Percentiles rank a stretch among this genome's conserved stretches.
Evolutionary conservation across 345 rosid genomes (phyloP).

Genomic region (Sisymbrium altissimum): DNA sequence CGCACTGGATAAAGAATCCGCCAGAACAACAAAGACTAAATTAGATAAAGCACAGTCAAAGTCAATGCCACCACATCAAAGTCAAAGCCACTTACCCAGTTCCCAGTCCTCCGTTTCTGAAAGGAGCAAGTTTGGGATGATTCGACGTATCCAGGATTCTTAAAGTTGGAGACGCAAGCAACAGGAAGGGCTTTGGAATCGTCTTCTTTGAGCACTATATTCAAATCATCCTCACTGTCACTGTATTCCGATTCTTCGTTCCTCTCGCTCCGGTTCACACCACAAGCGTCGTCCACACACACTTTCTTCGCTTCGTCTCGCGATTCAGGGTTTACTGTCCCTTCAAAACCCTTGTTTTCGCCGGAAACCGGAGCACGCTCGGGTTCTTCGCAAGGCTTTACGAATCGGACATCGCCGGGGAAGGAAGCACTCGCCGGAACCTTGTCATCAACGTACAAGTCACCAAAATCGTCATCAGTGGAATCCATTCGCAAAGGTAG

Average conservation of each 20-base stretch:
- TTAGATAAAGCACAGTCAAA: neutral
- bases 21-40: neutral
- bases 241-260: slow-evolving; percentile 33
- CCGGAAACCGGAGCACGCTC: neutral
- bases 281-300: neutral
- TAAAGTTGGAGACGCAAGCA: neutral
- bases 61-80: neutral
- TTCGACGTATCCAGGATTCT: neutral
- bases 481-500: slow-evolving; percentile 37
- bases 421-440: slow-evolving; percentile 34
- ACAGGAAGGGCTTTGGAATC: slow-evolving; percentile 32
- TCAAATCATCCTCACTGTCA: slow-evolving; percentile 67
- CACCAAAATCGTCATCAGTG: slow-evolving; percentile 59
- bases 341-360: neutral
- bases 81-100: slow-evolving; percentile 15
- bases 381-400: slow-evolving; percentile 7
- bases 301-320: neutral
- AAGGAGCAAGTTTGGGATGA: neutral
- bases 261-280: neutral
- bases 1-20: slow-evolving; percentile 25
- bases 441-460: slow-evolving; percentile 52
- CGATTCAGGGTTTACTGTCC: neutral
- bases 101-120: slow-evolving; percentile 3
- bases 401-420: neutral
- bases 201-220: slow-evolving; percentile 62